Evolutionary conservation across 306 rosid genomes (phyloP).

Genomic region (Vigna nakashimae): DNA sequence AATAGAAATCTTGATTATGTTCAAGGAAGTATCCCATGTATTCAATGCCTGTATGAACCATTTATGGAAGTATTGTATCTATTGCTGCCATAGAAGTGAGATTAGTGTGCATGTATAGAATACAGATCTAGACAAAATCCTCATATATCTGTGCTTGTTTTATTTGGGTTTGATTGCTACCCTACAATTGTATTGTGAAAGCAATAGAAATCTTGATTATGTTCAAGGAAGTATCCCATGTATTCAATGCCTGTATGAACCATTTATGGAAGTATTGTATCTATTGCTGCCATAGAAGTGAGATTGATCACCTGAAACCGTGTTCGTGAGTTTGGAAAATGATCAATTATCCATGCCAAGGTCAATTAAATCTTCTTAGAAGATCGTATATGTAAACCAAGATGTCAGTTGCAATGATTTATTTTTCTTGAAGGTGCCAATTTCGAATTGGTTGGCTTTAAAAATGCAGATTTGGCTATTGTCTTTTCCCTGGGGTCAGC

Average conservation of each 20-base stretch:
- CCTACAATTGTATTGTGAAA: conserved; percentile 42
- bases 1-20: conserved; percentile 51
- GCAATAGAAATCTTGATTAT: conserved; percentile 51
- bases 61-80: conserved; percentile 61
- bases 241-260: conserved; percentile 57
- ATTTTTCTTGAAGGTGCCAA: conserved; percentile 97
- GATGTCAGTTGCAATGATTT: conserved; percentile 98
- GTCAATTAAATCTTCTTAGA: conserved; percentile 85
- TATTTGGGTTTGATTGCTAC: conserved; percentile 34
- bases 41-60: conserved; percentile 58
- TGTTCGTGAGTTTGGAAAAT: conserved; percentile 75
- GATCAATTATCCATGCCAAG: conserved; percentile 89
- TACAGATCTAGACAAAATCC: background rate
- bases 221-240: conserved; percentile 50
- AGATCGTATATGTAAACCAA: conserved; percentile 82
- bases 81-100: conserved; percentile 64
- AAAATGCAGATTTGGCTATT: conserved; percentile 99
- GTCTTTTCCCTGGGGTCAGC: conserved; percentile 97
- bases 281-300: conserved; percentile 64
- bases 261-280: conserved; percentile 60
- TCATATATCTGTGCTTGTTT: conserved; percentile 13
- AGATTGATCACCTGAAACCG: conserved; percentile 61
- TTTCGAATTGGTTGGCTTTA: conserved; percentile 99
- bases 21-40: conserved; percentile 50
- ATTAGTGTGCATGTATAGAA: conserved; percentile 35